phyloP scores from a whole-genome alignment of 2,329 filamentous ascomycete species.

The Moelleriella libera region DNA sequence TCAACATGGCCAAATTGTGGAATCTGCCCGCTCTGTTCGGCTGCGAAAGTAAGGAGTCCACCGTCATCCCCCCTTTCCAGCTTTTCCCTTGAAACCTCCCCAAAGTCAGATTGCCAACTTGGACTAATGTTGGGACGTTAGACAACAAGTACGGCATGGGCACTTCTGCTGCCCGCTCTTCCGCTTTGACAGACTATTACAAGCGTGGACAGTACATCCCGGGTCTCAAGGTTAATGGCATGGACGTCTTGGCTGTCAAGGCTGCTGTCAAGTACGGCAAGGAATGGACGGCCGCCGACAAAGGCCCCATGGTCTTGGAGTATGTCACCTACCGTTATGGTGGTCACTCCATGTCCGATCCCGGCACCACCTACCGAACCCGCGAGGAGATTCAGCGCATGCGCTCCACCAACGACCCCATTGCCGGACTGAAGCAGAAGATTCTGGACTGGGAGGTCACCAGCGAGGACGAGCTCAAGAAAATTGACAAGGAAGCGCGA shows the following conservation, averaged over 20 bases:
- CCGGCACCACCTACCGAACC: slow-evolving; percentile 96
- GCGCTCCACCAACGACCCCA: slow-evolving; percentile 97
- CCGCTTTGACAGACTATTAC: slow-evolving; percentile 98
- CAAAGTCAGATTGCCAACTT: neutral
- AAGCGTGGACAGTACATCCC: slow-evolving; percentile 99
- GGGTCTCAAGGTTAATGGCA: slow-evolving; percentile 97
- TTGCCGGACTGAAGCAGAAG: slow-evolving; percentile 95
- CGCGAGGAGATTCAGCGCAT: slow-evolving; percentile 99
- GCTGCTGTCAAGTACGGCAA: slow-evolving; percentile 90
- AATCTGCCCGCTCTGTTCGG: slow-evolving; percentile 90
- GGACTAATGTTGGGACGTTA: slow-evolving; percentile 19
- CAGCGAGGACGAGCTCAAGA: slow-evolving; percentile 90
- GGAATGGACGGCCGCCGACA: slow-evolving; percentile 67
- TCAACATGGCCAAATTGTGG: slow-evolving; percentile 99
- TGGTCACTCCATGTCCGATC: slow-evolving; percentile 99
- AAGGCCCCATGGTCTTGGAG: slow-evolving; percentile 91
- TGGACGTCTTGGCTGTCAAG: slow-evolving; percentile 98
- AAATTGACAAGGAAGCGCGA: slow-evolving; percentile 86
- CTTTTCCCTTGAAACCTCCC: neutral
- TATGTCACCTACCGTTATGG: slow-evolving; percentile 99
- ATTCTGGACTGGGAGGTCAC: slow-evolving; percentile 89
- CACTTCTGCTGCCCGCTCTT: slow-evolving; percentile 85
- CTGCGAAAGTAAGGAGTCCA: slow-evolving; percentile 74
- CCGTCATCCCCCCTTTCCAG: neutral
- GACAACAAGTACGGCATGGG: slow-evolving; percentile 99